These are phyloP conservation scores for Biscutella laevigata DNA, from an alignment of 441 rosid genomes.

Conservation along the genomic window DNA sequence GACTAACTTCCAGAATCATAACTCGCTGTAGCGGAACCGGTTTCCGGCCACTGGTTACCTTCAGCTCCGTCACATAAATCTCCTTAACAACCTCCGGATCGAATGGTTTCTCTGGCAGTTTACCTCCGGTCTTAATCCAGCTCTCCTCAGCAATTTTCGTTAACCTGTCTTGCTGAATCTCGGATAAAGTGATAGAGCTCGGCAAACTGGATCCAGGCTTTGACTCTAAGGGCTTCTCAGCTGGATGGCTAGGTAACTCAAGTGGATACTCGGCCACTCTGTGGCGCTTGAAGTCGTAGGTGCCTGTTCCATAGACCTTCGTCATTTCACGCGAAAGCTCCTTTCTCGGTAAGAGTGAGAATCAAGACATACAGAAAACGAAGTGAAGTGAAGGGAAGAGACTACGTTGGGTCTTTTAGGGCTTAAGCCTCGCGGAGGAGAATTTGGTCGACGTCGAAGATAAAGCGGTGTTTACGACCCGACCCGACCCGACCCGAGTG, in stretches of 20 bases:
- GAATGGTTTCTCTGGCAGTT: slow-evolving; percentile 40
- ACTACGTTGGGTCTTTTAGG: slow-evolving; percentile 14
- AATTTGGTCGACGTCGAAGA: slow-evolving; percentile 1
- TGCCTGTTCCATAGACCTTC: slow-evolving; percentile 85
- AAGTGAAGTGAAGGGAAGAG: not conserved
- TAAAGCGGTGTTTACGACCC: slow-evolving; percentile 17
- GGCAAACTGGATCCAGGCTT: slow-evolving; percentile 62
- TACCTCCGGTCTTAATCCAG: slow-evolving; percentile 56
- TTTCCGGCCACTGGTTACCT: slow-evolving; percentile 61
- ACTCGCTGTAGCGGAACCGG: slow-evolving; percentile 91
- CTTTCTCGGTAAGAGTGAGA: not conserved
- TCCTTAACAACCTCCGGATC: slow-evolving; percentile 71
- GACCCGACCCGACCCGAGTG: not conserved
- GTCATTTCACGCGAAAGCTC: slow-evolving; percentile 41
- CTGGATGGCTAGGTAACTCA: slow-evolving; percentile 39
- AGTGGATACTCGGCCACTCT: slow-evolving; percentile 93
- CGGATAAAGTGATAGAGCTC: slow-evolving; percentile 73
- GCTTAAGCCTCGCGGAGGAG: slow-evolving; percentile 19
- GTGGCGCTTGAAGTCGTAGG: slow-evolving; percentile 97
- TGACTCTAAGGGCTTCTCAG: slow-evolving; percentile 52
- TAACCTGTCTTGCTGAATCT: slow-evolving; percentile 83
- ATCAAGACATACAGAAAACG: slow-evolving; percentile 12
- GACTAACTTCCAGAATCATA: slow-evolving; percentile 93
- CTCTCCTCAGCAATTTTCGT: slow-evolving; percentile 74
- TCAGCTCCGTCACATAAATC: slow-evolving; percentile 74